These are phyloP conservation scores for Caulochytrium protostelioides DNA, from an alignment of 371 early-diverging fungal species.

Conservation along the genomic window DNA sequence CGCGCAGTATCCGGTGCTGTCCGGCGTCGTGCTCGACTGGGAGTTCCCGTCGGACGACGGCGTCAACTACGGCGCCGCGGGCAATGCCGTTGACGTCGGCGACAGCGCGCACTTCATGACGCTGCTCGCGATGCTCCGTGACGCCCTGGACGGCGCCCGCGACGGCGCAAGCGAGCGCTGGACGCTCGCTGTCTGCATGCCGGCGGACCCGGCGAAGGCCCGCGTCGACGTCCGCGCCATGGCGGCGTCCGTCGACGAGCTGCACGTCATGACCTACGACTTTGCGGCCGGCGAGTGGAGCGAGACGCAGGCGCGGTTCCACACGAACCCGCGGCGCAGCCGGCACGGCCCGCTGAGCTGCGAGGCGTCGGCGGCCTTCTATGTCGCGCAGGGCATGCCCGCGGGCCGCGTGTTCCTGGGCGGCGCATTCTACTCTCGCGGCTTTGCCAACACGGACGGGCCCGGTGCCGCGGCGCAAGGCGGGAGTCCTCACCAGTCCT, in stretches of 20 bases:
- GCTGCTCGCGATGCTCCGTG: constrained; percentile 44
- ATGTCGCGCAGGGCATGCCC: no score
- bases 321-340: no score
- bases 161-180: constrained; percentile 20
- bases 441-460: constrained; percentile 51
- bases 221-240: constrained; percentile 36
- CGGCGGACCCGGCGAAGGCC: constrained; percentile 38
- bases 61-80: constrained; percentile 35
- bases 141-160: constrained; percentile 26
- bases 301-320: no score
- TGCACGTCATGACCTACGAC: constrained; percentile 66
- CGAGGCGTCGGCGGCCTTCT: no score
- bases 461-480: constrained; percentile 21
- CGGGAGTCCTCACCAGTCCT: constrained; percentile 32
- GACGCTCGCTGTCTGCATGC: constrained; percentile 43
- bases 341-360: no score
- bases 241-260: constrained; percentile 39
- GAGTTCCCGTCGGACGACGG: constrained; percentile 51
- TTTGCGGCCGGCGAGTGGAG: no score
- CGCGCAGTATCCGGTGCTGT: constrained; percentile 8
- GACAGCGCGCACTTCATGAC: constrained; percentile 54
- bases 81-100: constrained; percentile 24
- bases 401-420: constrained; percentile 34
- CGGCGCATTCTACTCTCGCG: constrained; percentile 51
- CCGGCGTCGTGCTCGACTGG: constrained; percentile 50